Base-by-base conservation (phyloP, 768 basidiomycete species). In the Filobasidium floriforme region DNA sequence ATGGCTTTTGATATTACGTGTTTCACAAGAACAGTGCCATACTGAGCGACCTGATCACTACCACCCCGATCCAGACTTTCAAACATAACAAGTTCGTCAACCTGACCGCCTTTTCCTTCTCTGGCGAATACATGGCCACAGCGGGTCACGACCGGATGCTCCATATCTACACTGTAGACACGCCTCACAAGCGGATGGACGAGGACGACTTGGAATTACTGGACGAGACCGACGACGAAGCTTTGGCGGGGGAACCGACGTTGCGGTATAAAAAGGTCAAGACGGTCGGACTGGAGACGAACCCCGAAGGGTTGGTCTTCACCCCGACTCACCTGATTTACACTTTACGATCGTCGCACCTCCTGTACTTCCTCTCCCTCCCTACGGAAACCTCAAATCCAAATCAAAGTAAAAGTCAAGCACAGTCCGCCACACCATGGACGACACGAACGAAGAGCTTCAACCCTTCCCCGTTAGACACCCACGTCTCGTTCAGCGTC, bases 381-480 rank as follows among this genome's bases (percentile, higher is more conserved):
- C 63, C 70, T 10, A 41, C 62, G 24, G 43, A n/a, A n/a, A n/a
- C n/a, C n/a, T n/a, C n/a, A n/a, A n/a, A n/a, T n/a, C 61, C n/a
- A 24, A 5, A 40, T 11, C n/a, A 22, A 15, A 10, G 32, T 9
- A 22, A 15, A 10, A n/a, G 37, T 11, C 7, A 43, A 29, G 11
- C 7, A 1, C 19, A 51, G n/a, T 26, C 32, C 40, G 7, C 1
- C 1, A 46, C n/a, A 11, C 41, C 61, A 22, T 77, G 67, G 66
- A 29, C 61, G 44, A 63, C 46, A 0, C 41, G 19, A 0, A 73
- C 68, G 3, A 76, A 78, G 61, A 68, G 64, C n/a, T 78, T 78
- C 73, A 78, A 78, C 57, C 73, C 73, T 12, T 74, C 75, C 41
- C 74, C 75, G 1, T 64, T 73, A 64, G 77, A 78, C 61, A 75